A percentile compares a stretch with the other conserved stretches of the same genome.
phyloP scores from a whole-genome alignment of 2,329 filamentous ascomycete species.

The Fusarium oligoseptatum region DNA sequence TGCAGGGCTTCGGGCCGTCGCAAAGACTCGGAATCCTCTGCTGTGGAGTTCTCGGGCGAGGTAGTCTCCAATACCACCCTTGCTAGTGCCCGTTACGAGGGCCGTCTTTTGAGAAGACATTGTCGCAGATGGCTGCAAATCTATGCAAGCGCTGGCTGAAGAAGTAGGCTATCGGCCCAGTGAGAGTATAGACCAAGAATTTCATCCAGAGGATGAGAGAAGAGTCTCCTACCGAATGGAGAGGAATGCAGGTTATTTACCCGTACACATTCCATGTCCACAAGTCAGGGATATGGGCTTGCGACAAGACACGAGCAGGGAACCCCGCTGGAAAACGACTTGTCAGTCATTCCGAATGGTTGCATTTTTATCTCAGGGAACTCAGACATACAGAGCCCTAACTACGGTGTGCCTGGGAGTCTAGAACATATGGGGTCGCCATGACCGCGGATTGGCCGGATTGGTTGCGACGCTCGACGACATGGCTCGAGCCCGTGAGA shows the following conservation, averaged over 20 bases:
- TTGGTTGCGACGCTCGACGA: neutral
- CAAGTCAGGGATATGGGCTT: neutral
- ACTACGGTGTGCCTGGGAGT: neutral
- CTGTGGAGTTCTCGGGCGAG: slow-evolving; percentile 55
- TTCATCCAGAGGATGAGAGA: neutral
- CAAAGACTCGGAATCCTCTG: slow-evolving; percentile 55
- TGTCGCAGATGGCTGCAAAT: neutral
- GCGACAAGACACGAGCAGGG: neutral
- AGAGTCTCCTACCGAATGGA: too few relatives aligned
- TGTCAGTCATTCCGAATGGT: neutral
- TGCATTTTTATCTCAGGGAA: neutral
- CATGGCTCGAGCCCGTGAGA: neutral
- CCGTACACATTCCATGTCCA: neutral
- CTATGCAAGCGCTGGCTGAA: neutral
- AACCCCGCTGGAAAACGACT: neutral
- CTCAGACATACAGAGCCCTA: neutral
- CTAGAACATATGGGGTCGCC: neutral
- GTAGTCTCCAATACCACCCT: slow-evolving; percentile 57
- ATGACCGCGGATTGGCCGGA: neutral
- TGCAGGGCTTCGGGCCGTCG: slow-evolving; percentile 53
- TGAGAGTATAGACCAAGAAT: neutral
- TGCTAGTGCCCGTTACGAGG: slow-evolving; percentile 56
- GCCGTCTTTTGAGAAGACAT: slow-evolving; percentile 39
- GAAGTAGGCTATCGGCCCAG: neutral
- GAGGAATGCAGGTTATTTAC: slow-evolving; percentile 3